phyloP scores from a whole-genome alignment of 495 filamentous ascomycete species.

The Hypomontagnella monticulosa region DNA sequence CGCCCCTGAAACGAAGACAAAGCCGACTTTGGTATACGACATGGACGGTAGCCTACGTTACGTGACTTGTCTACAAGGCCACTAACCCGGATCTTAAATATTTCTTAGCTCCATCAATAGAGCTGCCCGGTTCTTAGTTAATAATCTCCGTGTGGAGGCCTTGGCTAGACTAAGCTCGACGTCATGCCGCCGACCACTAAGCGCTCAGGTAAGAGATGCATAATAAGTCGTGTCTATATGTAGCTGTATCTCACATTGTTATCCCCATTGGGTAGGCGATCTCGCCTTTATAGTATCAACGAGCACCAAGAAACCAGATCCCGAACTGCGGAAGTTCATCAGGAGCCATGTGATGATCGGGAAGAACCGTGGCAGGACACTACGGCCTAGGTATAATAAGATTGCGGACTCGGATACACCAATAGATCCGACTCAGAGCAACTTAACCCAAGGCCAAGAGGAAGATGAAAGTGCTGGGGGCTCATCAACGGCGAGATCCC shows the following conservation, averaged over 20 bases:
- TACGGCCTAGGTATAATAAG: conserved; percentile 12
- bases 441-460: background rate
- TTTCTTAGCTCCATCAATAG: too few relatives aligned
- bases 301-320: conserved; percentile 40
- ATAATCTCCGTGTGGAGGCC: background rate
- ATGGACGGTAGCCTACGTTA: background rate
- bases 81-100: too few relatives aligned
- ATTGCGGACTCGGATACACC: background rate
- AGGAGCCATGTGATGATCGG: conserved; percentile 62
- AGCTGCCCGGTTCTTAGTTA: background rate
- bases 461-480: background rate
- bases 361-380: conserved; percentile 50
- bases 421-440: background rate
- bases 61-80: background rate
- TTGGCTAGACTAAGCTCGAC: too few relatives aligned
- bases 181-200: conserved; percentile 20
- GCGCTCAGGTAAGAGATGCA: conserved; percentile 14
- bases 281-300: conserved; percentile 48
- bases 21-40: conserved; percentile 1
- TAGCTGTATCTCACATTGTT: conserved; percentile 1
- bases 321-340: conserved; percentile 52
- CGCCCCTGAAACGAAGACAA: background rate
- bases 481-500: background rate
- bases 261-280: background rate
- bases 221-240: background rate